phyloP scores from a whole-genome alignment of 306 rosid genomes.

The Cicer chorassanicum region DNA sequence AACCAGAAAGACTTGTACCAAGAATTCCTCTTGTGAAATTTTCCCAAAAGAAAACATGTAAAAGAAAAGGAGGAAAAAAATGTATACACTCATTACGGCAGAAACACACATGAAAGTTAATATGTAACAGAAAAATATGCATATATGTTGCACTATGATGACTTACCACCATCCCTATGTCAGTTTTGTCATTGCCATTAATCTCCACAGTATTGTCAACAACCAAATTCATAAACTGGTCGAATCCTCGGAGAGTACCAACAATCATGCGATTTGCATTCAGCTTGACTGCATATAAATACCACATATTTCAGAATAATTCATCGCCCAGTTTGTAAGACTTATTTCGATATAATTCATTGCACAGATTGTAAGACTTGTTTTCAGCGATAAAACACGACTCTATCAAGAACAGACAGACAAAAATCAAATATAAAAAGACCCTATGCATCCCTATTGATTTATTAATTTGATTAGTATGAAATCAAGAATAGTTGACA shows the following conservation, averaged over 20 bases:
- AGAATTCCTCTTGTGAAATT: background rate
- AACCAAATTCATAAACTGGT: slow-evolving; percentile 96
- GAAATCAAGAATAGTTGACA: background rate
- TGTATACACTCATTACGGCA: background rate
- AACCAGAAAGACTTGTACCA: background rate
- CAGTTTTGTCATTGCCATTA: slow-evolving; percentile 82
- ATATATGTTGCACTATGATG: slow-evolving; percentile 8
- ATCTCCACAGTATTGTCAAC: slow-evolving; percentile 94
- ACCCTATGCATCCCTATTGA: background rate
- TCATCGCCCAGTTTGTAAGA: background rate
- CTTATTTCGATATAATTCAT: background rate
- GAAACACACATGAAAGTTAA: slow-evolving; percentile 13
- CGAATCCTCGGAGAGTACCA: slow-evolving; percentile 94
- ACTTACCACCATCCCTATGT: slow-evolving; percentile 98
- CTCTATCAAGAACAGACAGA: background rate
- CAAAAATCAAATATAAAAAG: background rate
- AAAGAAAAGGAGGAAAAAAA: background rate
- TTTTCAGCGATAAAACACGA: slow-evolving; percentile 22
- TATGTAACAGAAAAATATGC: slow-evolving; percentile 18
- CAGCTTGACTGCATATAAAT: slow-evolving; percentile 70
- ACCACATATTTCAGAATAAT: background rate
- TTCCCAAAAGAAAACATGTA: background rate
- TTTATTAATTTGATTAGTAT: background rate
- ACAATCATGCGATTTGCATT: slow-evolving; percentile 91
- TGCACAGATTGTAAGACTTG: background rate